Evolutionary conservation across 306 rosid genomes (phyloP).

Genomic region (Styphnolobium japonicum): DNA sequence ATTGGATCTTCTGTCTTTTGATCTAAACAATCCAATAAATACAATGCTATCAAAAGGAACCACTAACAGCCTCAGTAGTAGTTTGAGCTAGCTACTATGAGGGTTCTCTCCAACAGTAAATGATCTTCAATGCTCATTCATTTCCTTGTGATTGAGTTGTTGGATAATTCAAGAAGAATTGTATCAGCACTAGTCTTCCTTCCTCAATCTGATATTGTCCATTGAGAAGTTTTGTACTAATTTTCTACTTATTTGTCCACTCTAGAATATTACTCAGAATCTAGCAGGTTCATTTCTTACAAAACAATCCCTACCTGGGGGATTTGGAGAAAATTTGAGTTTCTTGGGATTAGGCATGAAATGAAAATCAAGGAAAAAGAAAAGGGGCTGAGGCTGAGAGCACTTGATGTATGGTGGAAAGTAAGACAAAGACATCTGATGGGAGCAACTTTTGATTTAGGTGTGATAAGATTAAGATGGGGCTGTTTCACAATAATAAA

Average conservation of each 20-base stretch:
- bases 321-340: background rate
- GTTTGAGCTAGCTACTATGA: background rate
- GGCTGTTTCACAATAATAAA: background rate
- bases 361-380: background rate
- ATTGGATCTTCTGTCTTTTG: background rate
- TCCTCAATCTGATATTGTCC: background rate
- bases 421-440: background rate
- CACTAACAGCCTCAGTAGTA: background rate
- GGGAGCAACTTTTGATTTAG: slow-evolving; percentile 1
- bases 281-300: background rate
- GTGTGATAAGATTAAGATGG: background rate
- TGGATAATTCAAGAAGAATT: slow-evolving; percentile 1
- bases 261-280: background rate
- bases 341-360: slow-evolving; percentile 1
- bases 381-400: background rate
- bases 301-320: background rate
- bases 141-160: background rate
- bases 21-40: background rate
- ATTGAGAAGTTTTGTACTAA: background rate
- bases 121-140: background rate
- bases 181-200: background rate
- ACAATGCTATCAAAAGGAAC: slow-evolving; percentile 5
- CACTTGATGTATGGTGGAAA: background rate
- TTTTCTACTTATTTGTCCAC: background rate
- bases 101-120: background rate